A percentile compares a stretch with the other conserved stretches of the same genome.
Conservation (phyloP, 1,139 yeast genomes). For the Meyerozyma sp. region DNA sequence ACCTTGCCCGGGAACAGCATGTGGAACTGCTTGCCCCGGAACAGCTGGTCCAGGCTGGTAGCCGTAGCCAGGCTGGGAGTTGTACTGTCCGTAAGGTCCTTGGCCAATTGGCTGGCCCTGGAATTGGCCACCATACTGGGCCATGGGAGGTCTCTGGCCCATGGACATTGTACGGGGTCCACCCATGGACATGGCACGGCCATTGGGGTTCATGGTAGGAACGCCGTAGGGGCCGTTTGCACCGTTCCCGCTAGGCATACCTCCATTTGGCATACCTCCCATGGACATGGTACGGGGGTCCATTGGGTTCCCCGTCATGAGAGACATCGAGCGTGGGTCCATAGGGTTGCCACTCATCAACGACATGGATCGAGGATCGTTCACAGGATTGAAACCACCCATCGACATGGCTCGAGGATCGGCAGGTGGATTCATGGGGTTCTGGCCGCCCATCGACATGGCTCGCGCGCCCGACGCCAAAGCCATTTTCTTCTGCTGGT, state of each 20-base stretch:
- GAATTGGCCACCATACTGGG: slow-evolving; percentile 3
- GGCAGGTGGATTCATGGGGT: slow-evolving; percentile 25
- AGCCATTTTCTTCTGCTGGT: slow-evolving; percentile 59
- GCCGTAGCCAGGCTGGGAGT: not conserved
- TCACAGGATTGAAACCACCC: slow-evolving; percentile 6
- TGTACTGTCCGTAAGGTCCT: not conserved
- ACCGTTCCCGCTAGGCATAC: no score
- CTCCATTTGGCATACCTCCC: slow-evolving; percentile 1
- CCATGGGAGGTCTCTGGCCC: slow-evolving; percentile 3
- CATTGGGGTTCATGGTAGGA: not conserved
- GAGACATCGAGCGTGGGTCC: not conserved
- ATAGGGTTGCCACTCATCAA: not conserved
- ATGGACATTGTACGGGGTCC: slow-evolving; percentile 3
- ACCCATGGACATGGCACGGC: slow-evolving; percentile 4
- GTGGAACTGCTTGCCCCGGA: no score
- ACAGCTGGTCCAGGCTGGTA: not conserved
- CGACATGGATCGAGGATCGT: slow-evolving; percentile 6
- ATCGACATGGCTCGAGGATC: slow-evolving; percentile 55
- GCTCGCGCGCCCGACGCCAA: slow-evolving; percentile 45
- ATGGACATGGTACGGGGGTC: slow-evolving; percentile 5
- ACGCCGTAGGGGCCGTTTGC: no score
- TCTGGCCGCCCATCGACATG: slow-evolving; percentile 32
- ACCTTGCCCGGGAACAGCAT: not conserved
- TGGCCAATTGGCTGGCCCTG: slow-evolving; percentile 1
- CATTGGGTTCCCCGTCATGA: not conserved